Percentiles rank a stretch among this genome's conserved stretches.
Conservation (phyloP, 805 yeast genomes). For the Brettanomyces anomalus region DNA sequence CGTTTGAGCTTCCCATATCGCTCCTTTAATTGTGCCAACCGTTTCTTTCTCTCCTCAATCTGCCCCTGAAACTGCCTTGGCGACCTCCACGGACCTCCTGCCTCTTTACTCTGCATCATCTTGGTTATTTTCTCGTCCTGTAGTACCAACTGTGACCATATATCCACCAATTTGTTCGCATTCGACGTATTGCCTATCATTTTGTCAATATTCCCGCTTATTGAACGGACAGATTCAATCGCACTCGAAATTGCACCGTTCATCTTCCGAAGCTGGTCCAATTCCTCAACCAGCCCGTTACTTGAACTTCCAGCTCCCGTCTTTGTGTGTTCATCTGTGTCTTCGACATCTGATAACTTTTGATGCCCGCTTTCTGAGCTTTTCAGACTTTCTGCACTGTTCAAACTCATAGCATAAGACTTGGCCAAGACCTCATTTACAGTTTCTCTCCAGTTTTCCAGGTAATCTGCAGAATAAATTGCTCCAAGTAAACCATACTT, state of each 20-base stretch:
- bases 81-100: not conserved
- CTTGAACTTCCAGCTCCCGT: not conserved
- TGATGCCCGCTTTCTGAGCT: too few species aligned
- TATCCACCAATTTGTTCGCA: constrained; percentile 33
- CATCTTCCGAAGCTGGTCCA: constrained; percentile 8
- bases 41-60: constrained; percentile 17
- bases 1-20: constrained; percentile 8
- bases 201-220: constrained; percentile 9
- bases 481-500: too few species aligned
- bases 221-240: constrained; percentile 12
- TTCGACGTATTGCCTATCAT: constrained; percentile 12
- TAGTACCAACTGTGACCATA: constrained; percentile 55
- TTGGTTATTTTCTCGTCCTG: constrained; percentile 49
- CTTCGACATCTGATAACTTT: too few species aligned
- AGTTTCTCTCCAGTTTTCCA: too few species aligned
- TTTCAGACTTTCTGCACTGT: too few species aligned
- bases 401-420: too few species aligned
- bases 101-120: constrained; percentile 25
- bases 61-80: constrained; percentile 17
- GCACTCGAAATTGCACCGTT: constrained; percentile 12
- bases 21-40: constrained; percentile 13
- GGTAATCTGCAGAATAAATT: too few species aligned
- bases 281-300: not conserved
- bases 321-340: not conserved
- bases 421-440: too few species aligned